A percentile compares a stretch with the other conserved stretches of the same genome.
Conservation (phyloP, 129 eudicot species). For the Mikania micrantha region DNA sequence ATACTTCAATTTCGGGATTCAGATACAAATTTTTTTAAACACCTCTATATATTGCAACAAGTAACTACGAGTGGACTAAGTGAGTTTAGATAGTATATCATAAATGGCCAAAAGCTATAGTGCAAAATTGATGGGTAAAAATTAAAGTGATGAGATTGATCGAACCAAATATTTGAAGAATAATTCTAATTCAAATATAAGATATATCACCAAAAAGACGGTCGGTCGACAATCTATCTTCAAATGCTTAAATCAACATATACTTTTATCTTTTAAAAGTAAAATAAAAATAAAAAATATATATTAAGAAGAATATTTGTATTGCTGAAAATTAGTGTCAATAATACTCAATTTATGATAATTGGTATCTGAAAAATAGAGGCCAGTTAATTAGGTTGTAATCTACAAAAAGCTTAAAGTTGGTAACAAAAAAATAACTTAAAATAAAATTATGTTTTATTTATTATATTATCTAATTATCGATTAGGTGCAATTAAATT, state of each 20-base stretch:
- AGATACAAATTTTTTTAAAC: too few relatives aligned
- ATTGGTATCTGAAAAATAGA: too few relatives aligned
- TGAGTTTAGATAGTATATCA: not conserved
- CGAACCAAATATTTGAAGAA: not conserved
- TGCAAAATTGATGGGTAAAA: not conserved
- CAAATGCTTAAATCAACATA: not conserved
- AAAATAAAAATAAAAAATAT: not conserved
- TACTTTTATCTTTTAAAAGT: not conserved
- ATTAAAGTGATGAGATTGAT: not conserved
- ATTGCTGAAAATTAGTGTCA: not conserved
- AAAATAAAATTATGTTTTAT: not conserved
- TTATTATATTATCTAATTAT: not conserved
- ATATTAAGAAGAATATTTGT: not conserved
- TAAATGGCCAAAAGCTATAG: not conserved
- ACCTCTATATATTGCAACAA: not conserved
- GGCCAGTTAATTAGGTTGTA: not conserved
- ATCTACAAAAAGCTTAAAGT: not conserved
- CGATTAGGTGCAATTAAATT: too few relatives aligned
- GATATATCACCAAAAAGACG: not conserved
- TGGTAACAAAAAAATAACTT: not conserved
- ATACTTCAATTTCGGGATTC: too few relatives aligned
- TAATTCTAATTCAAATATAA: not conserved
- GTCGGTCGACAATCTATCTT: not conserved
- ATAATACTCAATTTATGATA: not conserved
- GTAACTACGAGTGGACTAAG: not conserved